phyloP scores from a whole-genome alignment of 2,329 filamentous ascomycete species.

The Hymenoscyphus occultus region DNA sequence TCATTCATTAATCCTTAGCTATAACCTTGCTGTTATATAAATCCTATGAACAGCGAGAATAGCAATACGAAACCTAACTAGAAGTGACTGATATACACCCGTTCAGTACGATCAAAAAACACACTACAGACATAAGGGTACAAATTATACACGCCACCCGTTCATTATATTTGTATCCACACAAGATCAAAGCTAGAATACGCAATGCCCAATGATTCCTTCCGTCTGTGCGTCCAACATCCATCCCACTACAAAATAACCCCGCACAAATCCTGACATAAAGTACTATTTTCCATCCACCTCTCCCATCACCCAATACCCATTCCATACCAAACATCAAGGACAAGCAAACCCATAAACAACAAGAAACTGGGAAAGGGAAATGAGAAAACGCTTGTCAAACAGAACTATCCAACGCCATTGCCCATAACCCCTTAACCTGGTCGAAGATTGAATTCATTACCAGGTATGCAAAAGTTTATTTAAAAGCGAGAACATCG shows the following conservation, averaged over 20 bases:
- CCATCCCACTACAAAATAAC: neutral
- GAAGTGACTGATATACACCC: too few species aligned
- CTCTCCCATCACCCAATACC: neutral
- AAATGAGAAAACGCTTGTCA: too few species aligned
- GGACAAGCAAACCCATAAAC: neutral
- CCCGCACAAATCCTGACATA: neutral
- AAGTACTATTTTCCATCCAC: neutral
- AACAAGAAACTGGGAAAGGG: neutral
- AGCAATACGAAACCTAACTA: too few species aligned
- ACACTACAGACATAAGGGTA: too few species aligned
- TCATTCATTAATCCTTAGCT: too few species aligned
- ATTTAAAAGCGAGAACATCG: neutral
- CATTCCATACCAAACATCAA: neutral
- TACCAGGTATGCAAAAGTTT: constrained; percentile 4
- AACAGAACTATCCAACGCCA: neutral
- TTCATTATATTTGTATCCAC: too few species aligned
- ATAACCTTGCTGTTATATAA: too few species aligned
- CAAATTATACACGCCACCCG: neutral
- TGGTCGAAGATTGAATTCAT: neutral
- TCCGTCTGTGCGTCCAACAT: neutral
- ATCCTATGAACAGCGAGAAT: too few species aligned
- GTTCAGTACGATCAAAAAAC: too few species aligned
- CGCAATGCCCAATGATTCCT: neutral
- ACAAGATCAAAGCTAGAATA: neutral
- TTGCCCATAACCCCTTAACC: neutral